Evolutionary conservation across 2,329 filamentous ascomycete species (phyloP), one percentile per base, ranked within the genome.

Genomic region (Trichoderma polysporum): DNA sequence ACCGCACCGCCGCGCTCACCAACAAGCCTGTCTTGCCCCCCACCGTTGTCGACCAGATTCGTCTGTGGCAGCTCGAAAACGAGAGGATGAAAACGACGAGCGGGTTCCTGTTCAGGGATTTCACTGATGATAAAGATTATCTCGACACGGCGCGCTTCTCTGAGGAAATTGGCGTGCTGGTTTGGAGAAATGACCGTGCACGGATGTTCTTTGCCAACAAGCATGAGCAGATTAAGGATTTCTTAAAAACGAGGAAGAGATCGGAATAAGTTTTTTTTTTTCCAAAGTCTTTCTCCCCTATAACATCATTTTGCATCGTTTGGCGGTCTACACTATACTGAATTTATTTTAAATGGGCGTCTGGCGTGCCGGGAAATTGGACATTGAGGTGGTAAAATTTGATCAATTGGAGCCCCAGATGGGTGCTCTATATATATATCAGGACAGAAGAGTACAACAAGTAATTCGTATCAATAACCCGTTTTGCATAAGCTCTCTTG

Each of bases 61-160:
- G 94, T 2, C 87, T 99, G 22, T 99, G 95, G 95, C 94, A 99
- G 81, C 89, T 98, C 61, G 95, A 99, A 79, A 93, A 94, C 70
- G 95, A 99, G 81, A 87, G 95, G 59, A 96, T 99, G 87, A 91
- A 91, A 77, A 88, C 91, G 1, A 93, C 89, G 5, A 82, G 85
- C 0, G 95, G 95, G 0, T 98, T 93, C 76, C 78, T 98, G 31
- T 97, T 99, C 82, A 90, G 91, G 74, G 94, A 98, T 70, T 97
- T 98, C 75, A 87, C 88, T 50, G 88, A 84, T 35, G 81, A 84
- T 60, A 85, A 85, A 66, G 91, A 94, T 76, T 95, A 92, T 75
- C 82, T 86, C 58, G 88, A 86, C 52, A 86, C 92, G 12, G 85
- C 88, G 4, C 86, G 87, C 67, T 95, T 97, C 78, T 94, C 95